phyloP scores from a whole-genome alignment of 2,329 filamentous ascomycete genomes.

The Scleromitrula shiraiana region DNA sequence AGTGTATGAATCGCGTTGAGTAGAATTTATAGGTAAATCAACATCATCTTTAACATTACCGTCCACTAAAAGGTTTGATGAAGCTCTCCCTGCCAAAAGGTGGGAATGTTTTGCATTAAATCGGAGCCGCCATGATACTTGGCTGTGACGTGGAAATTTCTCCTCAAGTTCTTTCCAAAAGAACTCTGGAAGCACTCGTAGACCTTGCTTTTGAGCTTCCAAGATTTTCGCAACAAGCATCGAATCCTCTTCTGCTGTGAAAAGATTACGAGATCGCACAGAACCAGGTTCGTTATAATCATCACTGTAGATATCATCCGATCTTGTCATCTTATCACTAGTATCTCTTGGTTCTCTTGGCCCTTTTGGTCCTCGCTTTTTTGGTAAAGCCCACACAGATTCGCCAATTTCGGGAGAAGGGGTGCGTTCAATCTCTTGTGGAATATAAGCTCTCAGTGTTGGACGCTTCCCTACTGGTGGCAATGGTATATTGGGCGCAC shows the following conservation, averaged over 20 bases:
- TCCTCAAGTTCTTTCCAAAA: conserved; percentile 19
- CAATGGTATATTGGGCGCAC: conserved; percentile 16
- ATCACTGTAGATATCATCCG: conserved; percentile 2
- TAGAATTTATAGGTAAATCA: neutral
- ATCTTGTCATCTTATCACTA: neutral
- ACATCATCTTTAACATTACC: neutral
- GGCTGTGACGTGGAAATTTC: conserved; percentile 19
- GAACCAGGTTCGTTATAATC: neutral
- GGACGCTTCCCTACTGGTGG: conserved; percentile 12
- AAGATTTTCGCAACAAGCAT: conserved; percentile 21
- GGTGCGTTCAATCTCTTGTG: conserved; percentile 18
- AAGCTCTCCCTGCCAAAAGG: conserved; percentile 1
- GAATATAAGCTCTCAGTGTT: conserved; percentile 12
- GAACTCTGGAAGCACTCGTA: conserved; percentile 4
- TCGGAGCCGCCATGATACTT: conserved; percentile 4
- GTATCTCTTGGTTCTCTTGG: neutral
- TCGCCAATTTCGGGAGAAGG: conserved; percentile 20
- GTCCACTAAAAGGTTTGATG: neutral
- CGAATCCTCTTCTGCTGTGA: conserved; percentile 23
- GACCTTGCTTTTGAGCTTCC: conserved; percentile 14
- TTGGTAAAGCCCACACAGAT: conserved; percentile 27
- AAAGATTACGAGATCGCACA: conserved; percentile 9
- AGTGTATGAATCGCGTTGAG: neutral
- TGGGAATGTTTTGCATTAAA: neutral
- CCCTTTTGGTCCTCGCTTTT: conserved; percentile 6